Base-by-base conservation (phyloP, 169 alveolate genomes). In the Plasmodium vinckei region DNA sequence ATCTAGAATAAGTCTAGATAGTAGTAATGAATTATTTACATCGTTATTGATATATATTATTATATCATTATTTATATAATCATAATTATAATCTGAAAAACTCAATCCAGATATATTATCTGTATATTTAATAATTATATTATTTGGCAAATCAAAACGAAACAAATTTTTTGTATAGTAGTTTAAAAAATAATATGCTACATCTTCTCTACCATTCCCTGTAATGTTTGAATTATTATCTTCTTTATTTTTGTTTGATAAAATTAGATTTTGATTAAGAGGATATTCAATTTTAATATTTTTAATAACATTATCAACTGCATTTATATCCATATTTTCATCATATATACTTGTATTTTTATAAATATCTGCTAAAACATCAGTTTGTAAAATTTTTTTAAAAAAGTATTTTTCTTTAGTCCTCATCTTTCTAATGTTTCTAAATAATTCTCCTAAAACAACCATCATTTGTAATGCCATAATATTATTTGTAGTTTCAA, bases 391-490 rank as follows among this genome's bases (percentile, higher is more conserved):
- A 9, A 82, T 67, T 54, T 39, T 54, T 67, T 82, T 82, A 54
- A 82, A 82, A 57, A 39, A 39, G 25, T 65, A 82, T 44, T 82
- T 82, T 60, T 82, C 73, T 12, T 82, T 82, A 5, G 51, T 65
- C 56, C 90, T 67, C 65, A 70, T 27, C 13, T 82, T 82, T 61
- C 90, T 67, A 15, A 82, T 82, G 19, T 49, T 82, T 82, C 90
- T 54, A 61, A 82, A 82, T 10, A 82, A 49, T 65, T 82, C 90
- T 54, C 90, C 90, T 19, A 82, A 53, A 44, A 82, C 82, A 23
- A 82, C 72, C 90, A 82, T 82, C 82, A 82, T 82, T 39, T 82
- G 90, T 47, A 82, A 61, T n/a, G 90, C 54, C 90, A 82, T 82
- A 12, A 82, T 82, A 39, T 82, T 82, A 70, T 82, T 82, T 15